These are phyloP conservation scores for Hypoxylon sp. DNA, from an alignment of 2,329 filamentous ascomycete species.

Conservation along the genomic window DNA sequence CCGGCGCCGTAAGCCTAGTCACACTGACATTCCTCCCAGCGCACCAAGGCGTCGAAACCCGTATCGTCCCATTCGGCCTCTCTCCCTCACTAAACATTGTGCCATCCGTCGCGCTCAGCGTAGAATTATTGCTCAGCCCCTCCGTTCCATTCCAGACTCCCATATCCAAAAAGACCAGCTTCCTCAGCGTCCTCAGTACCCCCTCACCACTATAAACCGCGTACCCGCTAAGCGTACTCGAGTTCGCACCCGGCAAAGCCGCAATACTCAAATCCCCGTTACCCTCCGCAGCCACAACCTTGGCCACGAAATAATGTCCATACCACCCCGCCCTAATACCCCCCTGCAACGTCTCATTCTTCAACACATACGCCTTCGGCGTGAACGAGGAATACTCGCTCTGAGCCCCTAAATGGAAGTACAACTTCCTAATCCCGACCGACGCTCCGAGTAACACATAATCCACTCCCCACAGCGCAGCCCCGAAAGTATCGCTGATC, in stretches of 20 bases:
- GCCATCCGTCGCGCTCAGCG: constrained; percentile 51
- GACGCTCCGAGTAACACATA: constrained; percentile 57
- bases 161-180: constrained; percentile 55
- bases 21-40: constrained; percentile 43
- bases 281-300: constrained; percentile 34
- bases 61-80: constrained; percentile 47
- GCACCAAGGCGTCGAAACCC: constrained; percentile 52
- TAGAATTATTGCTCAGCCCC: constrained; percentile 54
- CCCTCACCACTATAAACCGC: constrained; percentile 47
- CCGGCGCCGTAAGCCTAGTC: constrained; percentile 51
- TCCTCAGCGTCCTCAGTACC: constrained; percentile 39
- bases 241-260: constrained; percentile 53
- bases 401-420: constrained; percentile 60
- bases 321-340: constrained; percentile 54
- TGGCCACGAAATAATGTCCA: constrained; percentile 55
- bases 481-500: constrained; percentile 62
- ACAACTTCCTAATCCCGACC: constrained; percentile 54
- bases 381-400: constrained; percentile 53
- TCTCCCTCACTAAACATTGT: constrained; percentile 50
- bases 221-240: constrained; percentile 53
- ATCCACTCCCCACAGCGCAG: constrained; percentile 64
- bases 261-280: constrained; percentile 42
- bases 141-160: constrained; percentile 55
- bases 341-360: constrained; percentile 50
- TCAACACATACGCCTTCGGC: constrained; percentile 48